Base-by-base conservation (phyloP, 805 yeast species). In the Hanseniaspora osmophila region DNA sequence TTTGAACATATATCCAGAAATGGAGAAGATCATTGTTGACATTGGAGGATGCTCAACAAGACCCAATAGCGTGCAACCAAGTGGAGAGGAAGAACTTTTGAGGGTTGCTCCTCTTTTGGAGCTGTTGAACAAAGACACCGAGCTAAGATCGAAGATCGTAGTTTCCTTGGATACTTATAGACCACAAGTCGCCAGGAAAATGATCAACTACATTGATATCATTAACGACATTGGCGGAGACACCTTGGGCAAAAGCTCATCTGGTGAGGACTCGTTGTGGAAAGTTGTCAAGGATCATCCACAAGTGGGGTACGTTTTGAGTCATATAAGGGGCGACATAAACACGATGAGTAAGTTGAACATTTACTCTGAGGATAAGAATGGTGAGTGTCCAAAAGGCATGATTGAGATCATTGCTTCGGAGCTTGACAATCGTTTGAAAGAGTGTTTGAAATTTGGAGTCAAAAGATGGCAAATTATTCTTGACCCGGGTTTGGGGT, bases 1-100 rank as follows among this genome's bases (percentile, higher is more conserved):
- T 1, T 84, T 87, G n/a, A 68, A 69, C 27, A 41, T 57, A 15
- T 54, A 51, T 40, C 39, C 39, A 10, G 39, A 37, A 37, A 12
- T 32, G 15, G 55, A 57, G 3, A 41, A 33, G 15, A 43, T 62
- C 10, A 83, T 92, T 30, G 69, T 92, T 35, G 98, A 92, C 60
- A 72, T 92, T 45, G 98, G 98, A 9, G 98, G 98, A 1, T 84
- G 86, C 47, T 85, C 96, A 1, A 92, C 98, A 0, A 72, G 94
- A 43, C 98, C 98, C 0, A 85, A 86, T 1, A 76, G 94, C 1
- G 22, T 35, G 0, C 84, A 76, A 45, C 79, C 82, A 0, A 55
- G 72, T 2, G 71, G 60, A 17, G 73, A 71, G n/a, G 88, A 75
- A 46, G 98, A 92, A 59, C 53, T 83, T 41, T 54, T 54, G 2